Conservation (phyloP, 495 filamentous ascomycete genomes). For the Cladorrhinum samala region DNA sequence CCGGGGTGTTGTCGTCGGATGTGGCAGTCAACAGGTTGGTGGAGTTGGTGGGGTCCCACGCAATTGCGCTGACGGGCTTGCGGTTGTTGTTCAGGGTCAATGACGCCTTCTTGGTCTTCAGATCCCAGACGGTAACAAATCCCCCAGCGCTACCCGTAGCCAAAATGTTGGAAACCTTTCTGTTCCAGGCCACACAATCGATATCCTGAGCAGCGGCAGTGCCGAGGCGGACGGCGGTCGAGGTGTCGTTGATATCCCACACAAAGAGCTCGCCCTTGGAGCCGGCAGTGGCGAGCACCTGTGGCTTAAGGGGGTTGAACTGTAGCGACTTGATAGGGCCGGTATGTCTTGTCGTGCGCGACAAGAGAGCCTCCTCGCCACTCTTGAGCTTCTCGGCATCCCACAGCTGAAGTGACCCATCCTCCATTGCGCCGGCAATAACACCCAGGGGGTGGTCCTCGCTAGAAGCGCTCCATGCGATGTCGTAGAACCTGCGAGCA, state of each 20-base stretch:
- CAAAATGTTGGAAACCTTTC: conserved; percentile 92
- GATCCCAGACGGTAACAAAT: conserved; percentile 97
- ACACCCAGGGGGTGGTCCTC: conserved; percentile 73
- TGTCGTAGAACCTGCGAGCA: conserved; percentile 77
- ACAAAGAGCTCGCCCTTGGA: conserved; percentile 95
- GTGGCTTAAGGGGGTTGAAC: conserved; percentile 92
- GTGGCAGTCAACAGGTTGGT: conserved; percentile 91
- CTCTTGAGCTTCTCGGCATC: conserved; percentile 79
- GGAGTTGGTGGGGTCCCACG: conserved; percentile 91
- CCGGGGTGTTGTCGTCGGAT: conserved; percentile 81
- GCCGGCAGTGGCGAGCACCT: conserved; percentile 87
- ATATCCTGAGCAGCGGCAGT: conserved; percentile 91
- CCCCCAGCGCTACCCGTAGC: conserved; percentile 91
- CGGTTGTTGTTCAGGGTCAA: conserved; percentile 92
- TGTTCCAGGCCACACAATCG: conserved; percentile 96
- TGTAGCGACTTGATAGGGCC: conserved; percentile 93
- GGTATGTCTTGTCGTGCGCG: conserved; percentile 84
- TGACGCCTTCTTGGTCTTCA: conserved; percentile 93
- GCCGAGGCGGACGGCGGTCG: conserved; percentile 81
- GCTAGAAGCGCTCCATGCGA: conserved; percentile 82
- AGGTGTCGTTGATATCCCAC: conserved; percentile 84
- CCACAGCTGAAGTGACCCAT: conserved; percentile 94
- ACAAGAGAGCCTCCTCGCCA: conserved; percentile 65
- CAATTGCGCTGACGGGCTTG: conserved; percentile 90
- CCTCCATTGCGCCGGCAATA: conserved; percentile 92